A percentile compares a stretch with the other conserved stretches of the same genome.
Evolutionary conservation across 352 stramenopile species (phyloP).

Genomic region (Pythium aristosporum): DNA sequence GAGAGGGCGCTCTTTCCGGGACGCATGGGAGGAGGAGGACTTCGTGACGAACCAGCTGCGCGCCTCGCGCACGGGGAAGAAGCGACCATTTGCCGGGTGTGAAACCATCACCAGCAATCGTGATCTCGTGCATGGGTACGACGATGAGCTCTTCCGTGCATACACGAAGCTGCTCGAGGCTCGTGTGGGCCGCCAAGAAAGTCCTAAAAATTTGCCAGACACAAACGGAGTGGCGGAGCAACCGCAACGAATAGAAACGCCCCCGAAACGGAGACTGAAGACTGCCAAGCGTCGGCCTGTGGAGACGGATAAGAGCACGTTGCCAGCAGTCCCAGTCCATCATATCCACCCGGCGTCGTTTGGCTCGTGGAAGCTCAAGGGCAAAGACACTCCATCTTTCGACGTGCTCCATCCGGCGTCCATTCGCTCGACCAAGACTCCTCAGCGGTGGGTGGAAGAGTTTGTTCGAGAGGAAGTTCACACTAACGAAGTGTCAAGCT

Average conservation of each 20-base stretch:
- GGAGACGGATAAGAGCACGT: slow-evolving; percentile 27
- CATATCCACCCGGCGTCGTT: slow-evolving; percentile 62
- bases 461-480: not conserved
- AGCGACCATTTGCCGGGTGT: slow-evolving; percentile 38
- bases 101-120: slow-evolving; percentile 43
- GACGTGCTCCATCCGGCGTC: slow-evolving; percentile 16
- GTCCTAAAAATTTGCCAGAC: not conserved
- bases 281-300: slow-evolving; percentile 27
- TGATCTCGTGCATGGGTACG: slow-evolving; percentile 74
- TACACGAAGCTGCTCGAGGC: slow-evolving; percentile 45
- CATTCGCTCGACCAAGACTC: not conserved
- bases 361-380: slow-evolving; percentile 65
- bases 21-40: slow-evolving; percentile 79
- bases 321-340: slow-evolving; percentile 36
- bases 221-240: not conserved
- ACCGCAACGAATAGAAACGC: slow-evolving; percentile 12
- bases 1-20: slow-evolving; percentile 66
- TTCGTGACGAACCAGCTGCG: slow-evolving; percentile 43
- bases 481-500: not conserved
- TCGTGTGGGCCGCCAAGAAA: not conserved
- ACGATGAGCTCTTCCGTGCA: slow-evolving; percentile 67
- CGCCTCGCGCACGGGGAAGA: slow-evolving; percentile 31
- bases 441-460: slow-evolving; percentile 26
- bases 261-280: slow-evolving; percentile 7
- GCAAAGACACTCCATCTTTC: slow-evolving; percentile 31